A percentile compares a stretch with the other conserved stretches of the same genome.
Conservation (phyloP, 2,329 filamentous ascomycete species). For the Verticillium nonalfalfae region DNA sequence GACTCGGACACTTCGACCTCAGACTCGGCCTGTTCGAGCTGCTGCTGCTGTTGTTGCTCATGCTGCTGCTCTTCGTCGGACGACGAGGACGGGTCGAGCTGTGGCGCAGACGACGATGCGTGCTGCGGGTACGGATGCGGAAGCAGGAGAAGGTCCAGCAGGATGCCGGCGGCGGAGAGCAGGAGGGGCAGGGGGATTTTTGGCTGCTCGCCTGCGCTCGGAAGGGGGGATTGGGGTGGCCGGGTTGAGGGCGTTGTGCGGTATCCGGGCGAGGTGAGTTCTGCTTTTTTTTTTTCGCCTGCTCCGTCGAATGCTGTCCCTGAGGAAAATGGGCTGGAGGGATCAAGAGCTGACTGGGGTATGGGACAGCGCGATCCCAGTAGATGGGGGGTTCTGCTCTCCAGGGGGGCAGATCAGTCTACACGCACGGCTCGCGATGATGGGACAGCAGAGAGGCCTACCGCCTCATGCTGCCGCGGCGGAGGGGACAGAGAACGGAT, state of each 20-base stretch:
- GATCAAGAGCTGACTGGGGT: too few relatives aligned
- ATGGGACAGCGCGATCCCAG: conserved; percentile 4
- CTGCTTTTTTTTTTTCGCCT: neutral
- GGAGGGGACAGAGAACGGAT: neutral
- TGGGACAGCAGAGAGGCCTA: neutral
- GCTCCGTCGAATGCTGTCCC: too few relatives aligned
- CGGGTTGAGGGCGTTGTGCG: conserved; percentile 5
- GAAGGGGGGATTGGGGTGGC: conserved; percentile 4
- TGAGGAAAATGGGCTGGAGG: neutral
- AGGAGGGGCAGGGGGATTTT: neutral
- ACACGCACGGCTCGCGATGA: neutral
- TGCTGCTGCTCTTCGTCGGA: neutral
- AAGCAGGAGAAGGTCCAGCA: neutral
- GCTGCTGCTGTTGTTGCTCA: neutral
- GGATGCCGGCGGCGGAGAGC: too few relatives aligned
- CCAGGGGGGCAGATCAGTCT: neutral
- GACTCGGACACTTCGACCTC: neutral
- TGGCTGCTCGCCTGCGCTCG: neutral
- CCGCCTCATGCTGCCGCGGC: neutral
- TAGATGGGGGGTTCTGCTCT: conserved; percentile 2
- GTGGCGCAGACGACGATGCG: neutral
- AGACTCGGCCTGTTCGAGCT: neutral
- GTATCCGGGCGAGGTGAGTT: conserved; percentile 6
- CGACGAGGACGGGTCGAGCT: neutral
- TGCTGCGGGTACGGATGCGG: neutral